These are phyloP conservation scores for Prosopis cineraria DNA, from an alignment of 306 rosid genomes.

Conservation along the genomic window DNA sequence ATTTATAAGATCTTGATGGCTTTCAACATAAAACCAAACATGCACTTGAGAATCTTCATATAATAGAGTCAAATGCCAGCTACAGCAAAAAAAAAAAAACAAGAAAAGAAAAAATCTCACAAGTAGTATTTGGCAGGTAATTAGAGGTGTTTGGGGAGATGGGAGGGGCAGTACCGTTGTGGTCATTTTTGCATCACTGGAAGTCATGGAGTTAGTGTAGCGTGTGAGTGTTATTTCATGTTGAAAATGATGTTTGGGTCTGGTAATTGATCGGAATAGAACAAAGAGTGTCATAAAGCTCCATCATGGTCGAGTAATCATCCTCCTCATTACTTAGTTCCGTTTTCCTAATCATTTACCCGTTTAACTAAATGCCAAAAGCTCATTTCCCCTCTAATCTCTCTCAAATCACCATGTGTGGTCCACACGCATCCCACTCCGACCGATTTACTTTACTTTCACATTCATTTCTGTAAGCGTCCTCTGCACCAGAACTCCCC, in stretches of 20 bases:
- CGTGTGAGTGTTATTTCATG: constrained; percentile 23
- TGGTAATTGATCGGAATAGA: neutral
- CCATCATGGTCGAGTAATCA: constrained; percentile 14
- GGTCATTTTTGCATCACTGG: constrained; percentile 3
- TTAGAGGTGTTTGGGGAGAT: neutral
- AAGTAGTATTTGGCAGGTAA: neutral
- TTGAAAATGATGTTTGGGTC: constrained; percentile 12
- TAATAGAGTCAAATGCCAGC: no score
- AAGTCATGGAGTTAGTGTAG: no score
- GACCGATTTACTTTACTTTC: constrained; percentile 7
- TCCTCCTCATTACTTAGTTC: constrained; percentile 5
- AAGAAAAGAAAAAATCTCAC: no score
- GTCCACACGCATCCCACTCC: constrained; percentile 14
- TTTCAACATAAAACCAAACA: no score
- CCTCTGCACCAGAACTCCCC: neutral
- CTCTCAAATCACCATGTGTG: constrained; percentile 2
- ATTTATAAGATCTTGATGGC: no score
- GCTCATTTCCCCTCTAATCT: constrained; percentile 8
- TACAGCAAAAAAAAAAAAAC: no score
- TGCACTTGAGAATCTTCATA: no score
- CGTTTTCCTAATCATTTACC: constrained; percentile 17
- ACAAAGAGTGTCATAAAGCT: constrained; percentile 29
- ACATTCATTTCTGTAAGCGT: constrained; percentile 13
- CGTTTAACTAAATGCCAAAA: constrained; percentile 43
- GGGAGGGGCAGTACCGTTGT: neutral